phyloP scores from a whole-genome alignment of 768 basidiomycete species.

The Boletus tomentosulus region DNA sequence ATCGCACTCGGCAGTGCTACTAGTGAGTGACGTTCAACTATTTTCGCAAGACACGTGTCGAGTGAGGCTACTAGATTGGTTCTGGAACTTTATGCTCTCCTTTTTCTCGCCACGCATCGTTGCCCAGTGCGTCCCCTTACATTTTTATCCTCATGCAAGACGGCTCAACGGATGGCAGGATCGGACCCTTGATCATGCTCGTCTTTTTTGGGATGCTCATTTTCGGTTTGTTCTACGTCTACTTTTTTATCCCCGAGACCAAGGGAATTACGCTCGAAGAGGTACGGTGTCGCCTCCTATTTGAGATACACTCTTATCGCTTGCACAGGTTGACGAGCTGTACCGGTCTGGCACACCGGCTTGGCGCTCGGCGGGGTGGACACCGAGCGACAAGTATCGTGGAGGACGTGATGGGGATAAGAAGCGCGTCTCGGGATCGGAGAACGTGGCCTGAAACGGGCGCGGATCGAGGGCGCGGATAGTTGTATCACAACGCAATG shows the following conservation, averaged over 20 bases:
- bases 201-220: slow-evolving; percentile 74
- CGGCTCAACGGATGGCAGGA: slow-evolving; percentile 32
- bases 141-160: background rate
- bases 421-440: slow-evolving; percentile 23
- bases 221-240: slow-evolving; percentile 69
- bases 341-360: slow-evolving; percentile 64
- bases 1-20: slow-evolving; percentile 71
- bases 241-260: slow-evolving; percentile 76
- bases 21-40: slow-evolving; percentile 26
- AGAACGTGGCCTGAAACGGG: slow-evolving; percentile 7
- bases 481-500: background rate
- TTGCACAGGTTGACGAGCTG: slow-evolving; percentile 64
- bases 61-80: slow-evolving; percentile 39
- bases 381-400: slow-evolving; percentile 42
- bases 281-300: background rate
- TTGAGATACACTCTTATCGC: background rate
- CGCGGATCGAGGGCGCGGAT: background rate
- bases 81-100: slow-evolving; percentile 73
- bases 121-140: slow-evolving; percentile 33
- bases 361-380: slow-evolving; percentile 63
- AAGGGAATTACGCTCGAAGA: slow-evolving; percentile 67
- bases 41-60: background rate
- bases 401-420: slow-evolving; percentile 7
- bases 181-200: slow-evolving; percentile 70
- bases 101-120: slow-evolving; percentile 73